Evolutionary conservation across 345 rosid species (phyloP).

Genomic region (Eucalyptus tenuipes): DNA sequence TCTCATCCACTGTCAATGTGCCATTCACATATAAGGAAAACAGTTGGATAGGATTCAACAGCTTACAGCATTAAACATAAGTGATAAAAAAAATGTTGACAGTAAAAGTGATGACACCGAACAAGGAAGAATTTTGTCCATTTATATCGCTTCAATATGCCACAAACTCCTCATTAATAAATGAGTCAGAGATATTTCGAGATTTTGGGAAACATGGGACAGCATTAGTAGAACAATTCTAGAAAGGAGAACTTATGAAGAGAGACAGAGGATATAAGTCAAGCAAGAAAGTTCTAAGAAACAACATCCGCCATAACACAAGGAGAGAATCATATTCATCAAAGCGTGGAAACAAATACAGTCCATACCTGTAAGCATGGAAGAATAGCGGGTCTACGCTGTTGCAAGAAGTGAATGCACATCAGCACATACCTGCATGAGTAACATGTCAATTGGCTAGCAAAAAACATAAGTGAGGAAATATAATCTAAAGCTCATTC

Average conservation of each 20-base stretch:
- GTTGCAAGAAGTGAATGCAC: slow-evolving; percentile 97
- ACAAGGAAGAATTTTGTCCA: background rate
- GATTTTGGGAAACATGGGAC: background rate
- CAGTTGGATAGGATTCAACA: background rate
- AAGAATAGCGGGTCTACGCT: slow-evolving; percentile 81
- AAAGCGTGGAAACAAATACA: background rate
- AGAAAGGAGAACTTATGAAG: background rate
- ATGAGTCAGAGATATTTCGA: background rate
- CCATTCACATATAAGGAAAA: background rate
- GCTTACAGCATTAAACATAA: background rate
- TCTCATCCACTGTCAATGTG: background rate
- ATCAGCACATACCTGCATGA: slow-evolving; percentile 80
- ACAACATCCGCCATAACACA: background rate
- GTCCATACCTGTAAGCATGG: slow-evolving; percentile 84
- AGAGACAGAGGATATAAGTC: background rate
- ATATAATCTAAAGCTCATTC: background rate
- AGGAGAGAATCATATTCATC: background rate
- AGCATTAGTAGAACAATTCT: background rate
- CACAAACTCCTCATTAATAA: background rate
- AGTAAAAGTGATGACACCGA: background rate
- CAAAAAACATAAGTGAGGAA: background rate
- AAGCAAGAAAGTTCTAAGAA: background rate
- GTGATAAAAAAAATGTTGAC: background rate
- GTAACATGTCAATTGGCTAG: background rate
- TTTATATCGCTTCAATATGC: background rate